These are phyloP conservation scores for Suillus variegatus DNA, from an alignment of 768 basidiomycete genomes.

Conservation along the genomic window DNA sequence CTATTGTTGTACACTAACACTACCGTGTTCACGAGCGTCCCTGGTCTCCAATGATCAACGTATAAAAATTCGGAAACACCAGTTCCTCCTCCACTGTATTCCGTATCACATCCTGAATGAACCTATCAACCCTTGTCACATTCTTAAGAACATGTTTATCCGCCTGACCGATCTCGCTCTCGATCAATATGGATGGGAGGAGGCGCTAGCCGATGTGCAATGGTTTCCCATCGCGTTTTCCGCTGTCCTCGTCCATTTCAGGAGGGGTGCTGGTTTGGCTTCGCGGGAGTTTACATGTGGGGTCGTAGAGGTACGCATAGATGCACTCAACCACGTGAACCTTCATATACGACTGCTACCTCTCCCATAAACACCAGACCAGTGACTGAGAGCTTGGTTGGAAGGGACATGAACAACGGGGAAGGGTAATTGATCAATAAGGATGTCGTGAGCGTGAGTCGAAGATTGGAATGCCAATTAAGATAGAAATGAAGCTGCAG, in stretches of 20 bases:
- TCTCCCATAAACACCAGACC: constrained; percentile 87
- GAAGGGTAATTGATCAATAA: constrained; percentile 97
- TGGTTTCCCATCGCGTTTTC: constrained; percentile 57
- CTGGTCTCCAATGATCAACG: constrained; percentile 55
- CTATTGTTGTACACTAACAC: constrained; percentile 8
- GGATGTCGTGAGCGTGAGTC: constrained; percentile 87
- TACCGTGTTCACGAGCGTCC: constrained; percentile 8
- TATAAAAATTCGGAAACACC: constrained; percentile 96
- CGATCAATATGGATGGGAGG: constrained; percentile 85
- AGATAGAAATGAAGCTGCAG: constrained; percentile 88
- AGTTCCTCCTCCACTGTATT: constrained; percentile 96
- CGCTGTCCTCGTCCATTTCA: constrained; percentile 64
- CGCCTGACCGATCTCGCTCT: constrained; percentile 94
- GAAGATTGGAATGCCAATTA: constrained; percentile 85
- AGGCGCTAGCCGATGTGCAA: constrained; percentile 81
- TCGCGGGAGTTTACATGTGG: constrained; percentile 57
- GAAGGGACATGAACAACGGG: constrained; percentile 93
- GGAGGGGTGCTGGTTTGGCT: constrained; percentile 53
- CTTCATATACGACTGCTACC: constrained; percentile 90
- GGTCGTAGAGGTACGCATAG: constrained; percentile 84
- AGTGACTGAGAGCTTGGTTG: constrained; percentile 90
- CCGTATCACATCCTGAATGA: constrained; percentile 93
- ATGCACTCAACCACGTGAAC: constrained; percentile 77
- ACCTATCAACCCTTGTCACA: constrained; percentile 91
- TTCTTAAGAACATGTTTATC: constrained; percentile 97